phyloP scores from a whole-genome alignment of 2,329 filamentous ascomycete species.

The Phyllosticta citribraziliensis region DNA sequence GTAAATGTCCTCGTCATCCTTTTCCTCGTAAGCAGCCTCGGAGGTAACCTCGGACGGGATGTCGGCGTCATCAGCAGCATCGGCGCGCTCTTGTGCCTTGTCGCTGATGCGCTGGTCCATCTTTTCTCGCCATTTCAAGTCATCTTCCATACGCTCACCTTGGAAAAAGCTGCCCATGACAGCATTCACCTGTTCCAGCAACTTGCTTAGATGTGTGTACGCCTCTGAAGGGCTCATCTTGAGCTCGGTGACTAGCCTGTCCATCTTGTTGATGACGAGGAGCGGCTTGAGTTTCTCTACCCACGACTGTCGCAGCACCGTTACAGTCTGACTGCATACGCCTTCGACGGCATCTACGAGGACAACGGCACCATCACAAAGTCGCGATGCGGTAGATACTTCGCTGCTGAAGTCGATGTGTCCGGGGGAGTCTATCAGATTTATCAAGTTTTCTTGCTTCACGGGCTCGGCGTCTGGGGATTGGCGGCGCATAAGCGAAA shows the following conservation, averaged over 20 bases:
- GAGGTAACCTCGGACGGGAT: slow-evolving; percentile 38
- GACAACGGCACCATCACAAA: slow-evolving; percentile 91
- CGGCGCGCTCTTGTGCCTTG: slow-evolving; percentile 44
- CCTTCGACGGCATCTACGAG: slow-evolving; percentile 95
- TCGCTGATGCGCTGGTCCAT: slow-evolving; percentile 80
- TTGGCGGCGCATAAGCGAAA: slow-evolving; percentile 74
- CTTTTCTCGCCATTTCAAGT: slow-evolving; percentile 86
- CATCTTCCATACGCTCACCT: slow-evolving; percentile 96
- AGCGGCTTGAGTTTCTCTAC: slow-evolving; percentile 90
- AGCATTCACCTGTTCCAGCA: slow-evolving; percentile 93
- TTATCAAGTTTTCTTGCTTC: slow-evolving; percentile 86
- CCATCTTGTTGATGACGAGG: slow-evolving; percentile 97
- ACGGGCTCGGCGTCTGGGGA: slow-evolving; percentile 58
- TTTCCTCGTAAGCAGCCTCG: slow-evolving; percentile 65
- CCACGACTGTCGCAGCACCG: slow-evolving; percentile 90
- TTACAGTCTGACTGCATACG: slow-evolving; percentile 97
- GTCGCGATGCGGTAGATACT: slow-evolving; percentile 85
- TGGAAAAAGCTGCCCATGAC: slow-evolving; percentile 97
- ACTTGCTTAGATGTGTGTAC: slow-evolving; percentile 76
- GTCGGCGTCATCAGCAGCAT: slow-evolving; percentile 38
- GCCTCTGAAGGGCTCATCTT: slow-evolving; percentile 89
- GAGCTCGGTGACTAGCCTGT: slow-evolving; percentile 84
- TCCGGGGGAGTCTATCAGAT: slow-evolving; percentile 93
- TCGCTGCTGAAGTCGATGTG: slow-evolving; percentile 99
- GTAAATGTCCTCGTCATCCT: slow-evolving; percentile 93